Evolutionary conservation across 495 filamentous ascomycete species (phyloP), one percentile per base, ranked within the genome.

Genomic region (Neurospora sp.): DNA sequence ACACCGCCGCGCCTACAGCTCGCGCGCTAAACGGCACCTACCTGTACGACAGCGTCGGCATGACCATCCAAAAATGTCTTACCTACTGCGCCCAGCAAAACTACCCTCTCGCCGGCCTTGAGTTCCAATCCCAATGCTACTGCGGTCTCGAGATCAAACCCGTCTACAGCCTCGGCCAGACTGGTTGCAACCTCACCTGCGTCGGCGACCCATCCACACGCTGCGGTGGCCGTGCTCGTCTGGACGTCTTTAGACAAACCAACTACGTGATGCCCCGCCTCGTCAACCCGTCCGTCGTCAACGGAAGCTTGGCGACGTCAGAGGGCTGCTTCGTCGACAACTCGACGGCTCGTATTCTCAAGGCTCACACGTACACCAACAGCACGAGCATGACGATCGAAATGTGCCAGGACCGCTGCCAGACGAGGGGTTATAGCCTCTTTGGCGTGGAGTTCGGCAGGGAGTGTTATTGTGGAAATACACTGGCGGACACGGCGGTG

Each of bases 51-150:
- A 69, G 71, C 35, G 75, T 54, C 37, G 54, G 12, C 54, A 84
- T 86, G 83, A 87, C 84, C 2, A 77, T 83, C 48, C 84, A 84
- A 69, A 70, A 78, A 42, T 86, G 86, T 62, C 76, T 82, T 7
- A 42, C 73, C 18, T 83, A 78, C 44, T 86, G 85, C 75, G 48
- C 77, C 14, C 72, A 40, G 39, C 77, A 78, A 39, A 77, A 78
- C 16, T 84, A 75, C 70, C 71, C 74, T 5, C 76, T 83, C 20
- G 82, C 84, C 11, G 84, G 84, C 10, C 73, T 81, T n/a, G 84
- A 85, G 62, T 82, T 82, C 70, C 73, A 73, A 9, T 73, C 77
- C 27, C 82, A 85, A 75, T 86, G 84, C 70, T 85, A 81, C 71
- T 85, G 84, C 54, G 81, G 79, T 5, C 48, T 77, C 10, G 70